phyloP scores from a whole-genome alignment of 2,329 filamentous ascomycete species.

The Fusarium tricinctum region DNA sequence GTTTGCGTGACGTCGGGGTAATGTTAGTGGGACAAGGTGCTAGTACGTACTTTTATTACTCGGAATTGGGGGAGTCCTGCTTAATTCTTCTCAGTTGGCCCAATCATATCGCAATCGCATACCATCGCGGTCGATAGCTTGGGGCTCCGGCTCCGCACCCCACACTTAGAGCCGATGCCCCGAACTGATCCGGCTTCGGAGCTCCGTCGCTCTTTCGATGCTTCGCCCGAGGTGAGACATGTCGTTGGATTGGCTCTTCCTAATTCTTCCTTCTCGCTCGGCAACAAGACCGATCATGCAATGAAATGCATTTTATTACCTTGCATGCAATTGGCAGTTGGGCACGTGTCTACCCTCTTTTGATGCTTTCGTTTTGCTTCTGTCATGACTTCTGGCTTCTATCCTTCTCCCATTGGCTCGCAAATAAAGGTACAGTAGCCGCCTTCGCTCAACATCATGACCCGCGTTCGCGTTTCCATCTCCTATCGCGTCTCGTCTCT shows the following conservation, averaged over 20 bases:
- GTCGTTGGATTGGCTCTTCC: constrained; percentile 21
- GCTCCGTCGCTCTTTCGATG: constrained; percentile 42
- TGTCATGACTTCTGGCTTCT: constrained; percentile 14
- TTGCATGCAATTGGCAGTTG: constrained; percentile 1
- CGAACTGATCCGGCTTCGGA: constrained; percentile 46
- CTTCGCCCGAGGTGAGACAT: constrained; percentile 34
- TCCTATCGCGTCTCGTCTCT: constrained; percentile 12
- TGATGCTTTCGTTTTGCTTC: constrained; percentile 16
- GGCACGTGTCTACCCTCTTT: background rate
- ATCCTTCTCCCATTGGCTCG: constrained; percentile 22
- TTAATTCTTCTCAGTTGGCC: background rate
- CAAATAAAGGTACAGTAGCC: constrained; percentile 7
- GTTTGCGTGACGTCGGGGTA: constrained; percentile 45
- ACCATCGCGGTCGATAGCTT: constrained; percentile 12
- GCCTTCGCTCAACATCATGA: constrained; percentile 20
- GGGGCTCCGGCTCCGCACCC: constrained; percentile 31
- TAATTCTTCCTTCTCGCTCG: constrained; percentile 33
- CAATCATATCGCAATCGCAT: constrained; percentile 38
- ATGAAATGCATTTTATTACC: constrained; percentile 10
- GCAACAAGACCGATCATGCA: constrained; percentile 27
- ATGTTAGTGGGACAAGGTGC: constrained; percentile 26
- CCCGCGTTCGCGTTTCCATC: constrained; percentile 15
- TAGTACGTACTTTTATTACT: constrained; percentile 10
- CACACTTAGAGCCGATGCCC: constrained; percentile 49
- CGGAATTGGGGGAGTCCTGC: constrained; percentile 26